Conservation (phyloP, 257 asterid species). For the Solanum lycopersicoides region DNA sequence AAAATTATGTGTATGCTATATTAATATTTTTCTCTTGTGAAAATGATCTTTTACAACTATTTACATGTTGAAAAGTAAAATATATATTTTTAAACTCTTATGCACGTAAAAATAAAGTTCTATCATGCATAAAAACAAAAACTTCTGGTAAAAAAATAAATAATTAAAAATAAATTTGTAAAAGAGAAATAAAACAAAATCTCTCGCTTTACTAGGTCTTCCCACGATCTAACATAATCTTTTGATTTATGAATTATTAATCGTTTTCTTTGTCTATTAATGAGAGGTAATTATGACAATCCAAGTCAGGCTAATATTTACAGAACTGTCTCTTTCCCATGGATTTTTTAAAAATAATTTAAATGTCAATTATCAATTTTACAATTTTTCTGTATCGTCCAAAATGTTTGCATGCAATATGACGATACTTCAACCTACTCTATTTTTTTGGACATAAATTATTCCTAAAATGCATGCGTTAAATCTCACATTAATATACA, state of each 20-base stretch:
- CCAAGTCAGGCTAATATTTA: background rate
- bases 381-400: background rate
- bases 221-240: background rate
- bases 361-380: background rate
- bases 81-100: too few relatives aligned
- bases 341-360: slow-evolving; percentile 1
- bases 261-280: background rate
- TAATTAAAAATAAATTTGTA: too few relatives aligned
- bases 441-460: background rate
- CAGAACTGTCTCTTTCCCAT: slow-evolving; percentile 1
- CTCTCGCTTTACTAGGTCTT: background rate
- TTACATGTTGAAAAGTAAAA: too few relatives aligned
- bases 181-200: background rate
- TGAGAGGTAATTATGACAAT: background rate
- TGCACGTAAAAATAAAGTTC: background rate
- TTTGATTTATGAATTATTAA: background rate
- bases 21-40: too few relatives aligned
- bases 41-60: too few relatives aligned
- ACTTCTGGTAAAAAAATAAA: too few relatives aligned
- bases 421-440: background rate
- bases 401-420: background rate
- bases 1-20: background rate
- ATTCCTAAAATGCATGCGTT: background rate
- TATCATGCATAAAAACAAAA: too few relatives aligned
- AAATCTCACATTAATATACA: background rate